Evolutionary conservation across 192 early-diverging fungal genomes (phyloP).

Genomic region (Umbelopsis sp.): DNA sequence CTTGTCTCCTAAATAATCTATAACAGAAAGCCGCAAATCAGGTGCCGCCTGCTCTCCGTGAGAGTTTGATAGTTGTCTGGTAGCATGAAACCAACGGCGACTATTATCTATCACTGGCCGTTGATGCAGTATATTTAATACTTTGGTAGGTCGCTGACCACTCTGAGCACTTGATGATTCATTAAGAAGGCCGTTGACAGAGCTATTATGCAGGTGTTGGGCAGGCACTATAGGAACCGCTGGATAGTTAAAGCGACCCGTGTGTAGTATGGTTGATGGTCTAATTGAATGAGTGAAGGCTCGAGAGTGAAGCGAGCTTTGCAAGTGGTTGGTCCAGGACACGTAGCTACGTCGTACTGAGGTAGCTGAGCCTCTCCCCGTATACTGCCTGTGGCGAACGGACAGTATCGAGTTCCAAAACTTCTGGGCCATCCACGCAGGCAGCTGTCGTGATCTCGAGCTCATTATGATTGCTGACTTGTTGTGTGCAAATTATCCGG

Average conservation of each 20-base stretch:
- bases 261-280: slow-evolving; percentile 11
- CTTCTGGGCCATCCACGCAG: slow-evolving; percentile 10
- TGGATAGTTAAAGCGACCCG: not conserved
- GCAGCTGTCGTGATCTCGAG: slow-evolving; percentile 6
- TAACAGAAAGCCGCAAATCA: slow-evolving; percentile 3
- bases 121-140: slow-evolving; percentile 15
- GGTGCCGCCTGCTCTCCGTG: not conserved
- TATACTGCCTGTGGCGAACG: slow-evolving; percentile 5
- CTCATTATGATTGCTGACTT: not conserved
- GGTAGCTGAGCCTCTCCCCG: not conserved
- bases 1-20: slow-evolving; percentile 36
- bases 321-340: not conserved
- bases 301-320: slow-evolving; percentile 10
- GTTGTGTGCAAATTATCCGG: not conserved
- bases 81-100: slow-evolving; percentile 1
- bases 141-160: not conserved
- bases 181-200: slow-evolving; percentile 20
- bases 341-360: not conserved
- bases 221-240: slow-evolving; percentile 10
- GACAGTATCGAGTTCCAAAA: not conserved
- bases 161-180: not conserved
- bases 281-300: not conserved
- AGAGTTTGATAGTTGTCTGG: not conserved
- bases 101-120: slow-evolving; percentile 1
- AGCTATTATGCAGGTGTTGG: slow-evolving; percentile 11